Base-by-base conservation (phyloP, 2,329 filamentous ascomycete species). In the Penicillium sp. region DNA sequence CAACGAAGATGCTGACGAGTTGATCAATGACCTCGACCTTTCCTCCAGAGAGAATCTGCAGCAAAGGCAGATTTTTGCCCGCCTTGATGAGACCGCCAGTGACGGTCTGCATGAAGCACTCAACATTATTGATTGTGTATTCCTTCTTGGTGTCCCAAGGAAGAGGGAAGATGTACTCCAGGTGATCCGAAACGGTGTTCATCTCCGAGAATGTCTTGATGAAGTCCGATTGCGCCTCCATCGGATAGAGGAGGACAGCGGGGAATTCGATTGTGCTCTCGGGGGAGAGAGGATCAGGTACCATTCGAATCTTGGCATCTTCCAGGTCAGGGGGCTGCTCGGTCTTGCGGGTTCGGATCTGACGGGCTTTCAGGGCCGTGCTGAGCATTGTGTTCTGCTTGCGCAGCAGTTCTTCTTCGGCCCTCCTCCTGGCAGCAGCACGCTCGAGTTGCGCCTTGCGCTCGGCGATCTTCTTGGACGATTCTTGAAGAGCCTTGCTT, bases 11-110 rank as follows among this genome's bases (percentile, higher is more conserved):
- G 68, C 81, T 86, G 22, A 97, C 84, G 59, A 97, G 75, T 29
- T 91, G 89, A 74, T 99, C 93, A 44, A 96, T 86, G 9, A 99
- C 82, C 75, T 96, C 92, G 6, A 95, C 85, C 67, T 89, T 92
- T 6, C 90, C 91, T 8, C 84, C 85, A 8, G 80, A 80, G 59
- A 97, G 74, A 29, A 93, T 83, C 77, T 91, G 90, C 47, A 91
- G 74, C 63, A 97, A 72, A 18, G 85, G 79, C 60, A 94, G 81
- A 69, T 93, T 94, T 82, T 90, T 92, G 45, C 94, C 93, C 21
- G 92, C 87, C 77, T 96, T 97, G 66, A 96, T 85, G 65, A 99
- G 73, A 0, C 92, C 92, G 0, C 92, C 92, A 0, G 80, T 78
- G 4, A 76, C 75, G 0, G 92, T 97, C 78, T 97, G 92, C 79